These are phyloP conservation scores for Straminergon stramineum DNA, from an alignment of 225 moss, liverwort and hornwort genomes.

Conservation along the genomic window DNA sequence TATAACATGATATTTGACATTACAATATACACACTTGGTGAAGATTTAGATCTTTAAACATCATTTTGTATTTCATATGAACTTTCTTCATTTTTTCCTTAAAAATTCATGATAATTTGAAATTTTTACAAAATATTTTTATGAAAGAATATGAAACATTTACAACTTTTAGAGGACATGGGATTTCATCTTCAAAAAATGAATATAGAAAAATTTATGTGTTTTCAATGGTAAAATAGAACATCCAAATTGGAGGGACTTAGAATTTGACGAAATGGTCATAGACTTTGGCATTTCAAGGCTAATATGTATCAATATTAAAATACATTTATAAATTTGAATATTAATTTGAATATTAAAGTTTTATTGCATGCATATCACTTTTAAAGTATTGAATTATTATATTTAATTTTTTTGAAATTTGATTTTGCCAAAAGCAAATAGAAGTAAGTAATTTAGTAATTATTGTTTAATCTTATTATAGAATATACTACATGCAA, in stretches of 20 bases:
- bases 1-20: not conserved
- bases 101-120: not conserved
- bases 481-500: not conserved
- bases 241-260: rapidly evolving
- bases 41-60: too few species aligned
- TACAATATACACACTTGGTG: not conserved
- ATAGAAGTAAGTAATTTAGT: not conserved
- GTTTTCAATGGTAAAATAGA: not conserved
- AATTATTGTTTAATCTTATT: not conserved
- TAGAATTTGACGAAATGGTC: not conserved
- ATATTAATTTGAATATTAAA: too few species aligned
- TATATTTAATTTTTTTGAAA: not conserved
- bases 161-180: not conserved
- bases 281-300: rapidly evolving
- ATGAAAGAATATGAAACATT: too few species aligned
- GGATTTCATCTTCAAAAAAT: not conserved
- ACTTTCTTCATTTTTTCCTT: too few species aligned
- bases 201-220: too few species aligned
- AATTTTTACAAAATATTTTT: too few species aligned
- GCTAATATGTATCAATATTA: not conserved
- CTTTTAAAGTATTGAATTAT: not conserved
- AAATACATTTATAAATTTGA: too few species aligned
- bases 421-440: not conserved
- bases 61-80: not conserved
- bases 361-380: not conserved